Conservation (phyloP, 257 asterid species). For the Haberlea rhodopensis region DNA sequence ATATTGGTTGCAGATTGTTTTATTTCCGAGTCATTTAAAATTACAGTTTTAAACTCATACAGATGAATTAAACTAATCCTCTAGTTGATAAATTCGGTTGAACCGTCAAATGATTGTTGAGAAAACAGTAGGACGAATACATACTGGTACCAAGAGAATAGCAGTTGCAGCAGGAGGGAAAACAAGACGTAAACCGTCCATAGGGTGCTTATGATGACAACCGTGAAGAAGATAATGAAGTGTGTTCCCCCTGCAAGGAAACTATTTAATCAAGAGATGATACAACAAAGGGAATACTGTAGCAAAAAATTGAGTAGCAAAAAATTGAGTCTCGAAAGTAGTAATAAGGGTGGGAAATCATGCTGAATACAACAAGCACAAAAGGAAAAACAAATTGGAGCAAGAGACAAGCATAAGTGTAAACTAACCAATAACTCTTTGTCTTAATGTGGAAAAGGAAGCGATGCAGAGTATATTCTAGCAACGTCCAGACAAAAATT, state of each 20-base stretch:
- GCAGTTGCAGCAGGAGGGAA: conserved; percentile 84
- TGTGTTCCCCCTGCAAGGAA: conserved; percentile 67
- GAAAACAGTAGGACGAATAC: conserved; percentile 16
- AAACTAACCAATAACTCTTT: conserved; percentile 53
- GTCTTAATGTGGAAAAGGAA: conserved; percentile 73
- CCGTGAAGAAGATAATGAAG: conserved; percentile 81
- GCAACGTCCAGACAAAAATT: conserved; percentile 62
- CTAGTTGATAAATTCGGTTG: neutral
- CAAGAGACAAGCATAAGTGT: neutral
- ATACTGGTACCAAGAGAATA: conserved; percentile 58
- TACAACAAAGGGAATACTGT: neutral
- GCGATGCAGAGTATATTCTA: conserved; percentile 71
- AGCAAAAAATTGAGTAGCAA: neutral
- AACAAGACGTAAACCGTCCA: conserved; percentile 79
- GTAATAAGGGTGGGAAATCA: neutral
- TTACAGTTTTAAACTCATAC: neutral
- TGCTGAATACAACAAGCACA: neutral
- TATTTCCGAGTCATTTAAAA: neutral
- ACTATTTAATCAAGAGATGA: conserved; percentile 11
- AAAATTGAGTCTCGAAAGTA: neutral
- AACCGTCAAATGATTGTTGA: neutral
- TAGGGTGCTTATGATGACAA: conserved; percentile 93
- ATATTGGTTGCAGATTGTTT: neutral
- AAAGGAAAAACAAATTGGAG: neutral
- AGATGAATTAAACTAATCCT: neutral